Conservation (phyloP, 1,284 basidiomycete genomes). For the Mycena citricolor region DNA sequence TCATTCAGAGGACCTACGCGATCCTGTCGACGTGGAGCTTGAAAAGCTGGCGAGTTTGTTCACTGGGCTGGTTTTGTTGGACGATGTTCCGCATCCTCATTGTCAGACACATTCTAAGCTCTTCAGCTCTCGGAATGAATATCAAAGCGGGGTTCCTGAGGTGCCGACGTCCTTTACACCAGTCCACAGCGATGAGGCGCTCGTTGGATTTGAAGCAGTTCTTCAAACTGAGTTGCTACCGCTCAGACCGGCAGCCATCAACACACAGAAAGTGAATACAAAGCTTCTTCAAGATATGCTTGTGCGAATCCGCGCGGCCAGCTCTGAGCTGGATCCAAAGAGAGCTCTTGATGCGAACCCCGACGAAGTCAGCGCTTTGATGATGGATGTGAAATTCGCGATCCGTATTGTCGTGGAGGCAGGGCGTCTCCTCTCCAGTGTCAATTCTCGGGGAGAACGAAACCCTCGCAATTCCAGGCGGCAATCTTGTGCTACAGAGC, state of each 20-base stretch:
- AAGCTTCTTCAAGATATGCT: not conserved
- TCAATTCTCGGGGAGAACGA: not conserved
- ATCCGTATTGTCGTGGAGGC: not conserved
- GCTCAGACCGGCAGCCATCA: not conserved
- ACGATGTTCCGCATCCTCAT: slow-evolving; percentile 4
- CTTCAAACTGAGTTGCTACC: not conserved
- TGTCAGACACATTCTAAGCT: slow-evolving; percentile 11
- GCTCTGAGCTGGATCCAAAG: not conserved
- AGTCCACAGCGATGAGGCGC: not conserved
- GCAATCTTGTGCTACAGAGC: not conserved
- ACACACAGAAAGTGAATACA: not conserved
- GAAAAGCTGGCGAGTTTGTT: slow-evolving; percentile 2
- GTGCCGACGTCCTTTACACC: not conserved
- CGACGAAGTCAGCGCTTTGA: not conserved
- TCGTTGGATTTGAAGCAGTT: not conserved
- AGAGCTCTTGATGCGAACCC: not conserved
- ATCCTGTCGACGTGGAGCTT: no score
- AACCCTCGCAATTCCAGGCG: not conserved
- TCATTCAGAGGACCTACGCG: no score
- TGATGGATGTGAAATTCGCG: not conserved
- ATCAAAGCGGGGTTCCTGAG: not conserved
- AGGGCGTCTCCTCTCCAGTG: not conserved
- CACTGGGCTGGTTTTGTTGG: not conserved
- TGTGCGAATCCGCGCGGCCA: not conserved
- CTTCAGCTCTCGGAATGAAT: slow-evolving; percentile 6